These are phyloP conservation scores for Penicillium bialowiezense DNA, from an alignment of 495 filamentous ascomycete species.

Conservation along the genomic window DNA sequence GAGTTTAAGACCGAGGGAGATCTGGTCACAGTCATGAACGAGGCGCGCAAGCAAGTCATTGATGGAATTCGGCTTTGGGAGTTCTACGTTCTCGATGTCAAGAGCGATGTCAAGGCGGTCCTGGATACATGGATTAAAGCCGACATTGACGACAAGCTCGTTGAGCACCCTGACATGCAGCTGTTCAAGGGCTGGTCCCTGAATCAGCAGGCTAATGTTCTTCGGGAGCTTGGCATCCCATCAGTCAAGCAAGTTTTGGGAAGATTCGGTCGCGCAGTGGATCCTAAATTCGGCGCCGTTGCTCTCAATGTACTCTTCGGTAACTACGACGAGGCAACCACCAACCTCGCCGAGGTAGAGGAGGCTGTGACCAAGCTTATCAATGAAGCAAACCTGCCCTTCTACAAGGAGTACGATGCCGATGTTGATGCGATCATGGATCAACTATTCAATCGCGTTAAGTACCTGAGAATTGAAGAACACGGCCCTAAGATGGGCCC, in stretches of 20 bases:
- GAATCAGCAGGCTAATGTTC: slow-evolving; percentile 59
- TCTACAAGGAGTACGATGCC: slow-evolving; percentile 85
- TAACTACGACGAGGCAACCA: slow-evolving; percentile 51
- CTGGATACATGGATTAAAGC: slow-evolving; percentile 68
- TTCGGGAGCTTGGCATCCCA: slow-evolving; percentile 60
- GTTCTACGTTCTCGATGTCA: slow-evolving; percentile 82
- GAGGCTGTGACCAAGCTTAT: slow-evolving; percentile 59
- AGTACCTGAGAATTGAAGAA: slow-evolving; percentile 86
- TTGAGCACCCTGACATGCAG: slow-evolving; percentile 36
- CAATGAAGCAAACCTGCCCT: slow-evolving; percentile 80
- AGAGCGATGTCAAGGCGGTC: slow-evolving; percentile 64
- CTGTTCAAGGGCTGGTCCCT: slow-evolving; percentile 49
- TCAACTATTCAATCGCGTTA: slow-evolving; percentile 90
- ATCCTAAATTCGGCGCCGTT: slow-evolving; percentile 65
- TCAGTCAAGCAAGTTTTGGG: slow-evolving; percentile 72
- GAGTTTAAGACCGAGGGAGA: slow-evolving; percentile 69
- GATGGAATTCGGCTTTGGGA: slow-evolving; percentile 81
- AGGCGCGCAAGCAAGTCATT: slow-evolving; percentile 75
- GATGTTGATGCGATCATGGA: slow-evolving; percentile 81
- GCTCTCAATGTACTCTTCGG: slow-evolving; percentile 69
- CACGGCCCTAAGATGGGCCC: slow-evolving; percentile 86
- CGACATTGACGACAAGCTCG: slow-evolving; percentile 41
- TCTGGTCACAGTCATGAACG: slow-evolving; percentile 80
- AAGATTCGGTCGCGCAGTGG: slow-evolving; percentile 66
- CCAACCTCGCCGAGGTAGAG: slow-evolving; percentile 38